These are phyloP conservation scores for Colletotrichum sansevieriae DNA, from an alignment of 2,329 filamentous ascomycete genomes.

Conservation along the genomic window DNA sequence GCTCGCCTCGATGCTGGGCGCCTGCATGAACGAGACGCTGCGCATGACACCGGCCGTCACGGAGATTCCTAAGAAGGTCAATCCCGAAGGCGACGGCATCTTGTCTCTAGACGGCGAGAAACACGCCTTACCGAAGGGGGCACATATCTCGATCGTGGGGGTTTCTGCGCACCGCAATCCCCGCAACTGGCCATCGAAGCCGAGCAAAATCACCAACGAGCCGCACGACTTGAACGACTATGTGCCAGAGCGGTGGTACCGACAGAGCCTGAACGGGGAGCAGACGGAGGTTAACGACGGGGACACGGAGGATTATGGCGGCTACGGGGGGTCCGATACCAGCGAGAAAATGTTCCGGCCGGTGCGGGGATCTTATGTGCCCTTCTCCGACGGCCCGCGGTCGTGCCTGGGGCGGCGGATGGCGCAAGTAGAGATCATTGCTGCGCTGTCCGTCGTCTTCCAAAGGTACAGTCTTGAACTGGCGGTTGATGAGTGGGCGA, in stretches of 20 bases:
- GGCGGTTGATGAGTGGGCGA: constrained; percentile 72
- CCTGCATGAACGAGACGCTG: constrained; percentile 83
- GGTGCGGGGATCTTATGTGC: constrained; percentile 67
- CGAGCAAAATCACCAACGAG: constrained; percentile 57
- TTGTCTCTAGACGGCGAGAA: constrained; percentile 70
- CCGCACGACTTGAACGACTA: constrained; percentile 75
- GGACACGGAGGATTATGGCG: constrained; percentile 65
- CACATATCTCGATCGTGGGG: constrained; percentile 68
- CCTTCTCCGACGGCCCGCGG: constrained; percentile 70
- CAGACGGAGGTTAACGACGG: constrained; percentile 44
- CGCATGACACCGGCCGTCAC: constrained; percentile 79
- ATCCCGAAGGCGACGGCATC: constrained; percentile 63
- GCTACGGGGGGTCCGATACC: constrained; percentile 71
- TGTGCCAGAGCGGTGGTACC: constrained; percentile 80
- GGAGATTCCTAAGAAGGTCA: constrained; percentile 77
- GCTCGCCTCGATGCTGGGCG: constrained; percentile 77
- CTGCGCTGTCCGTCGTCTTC: constrained; percentile 67
- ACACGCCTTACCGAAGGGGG: constrained; percentile 68
- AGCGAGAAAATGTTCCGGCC: constrained; percentile 72
- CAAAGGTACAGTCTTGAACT: constrained; percentile 77
- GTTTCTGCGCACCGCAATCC: constrained; percentile 75
- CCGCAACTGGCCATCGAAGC: constrained; percentile 75
- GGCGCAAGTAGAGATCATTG: constrained; percentile 70
- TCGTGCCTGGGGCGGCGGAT: constrained; percentile 70
- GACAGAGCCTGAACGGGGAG: constrained; percentile 46